Evolutionary conservation across 306 rosid genomes (phyloP).

Genomic region (Spatholobus suberectus): DNA sequence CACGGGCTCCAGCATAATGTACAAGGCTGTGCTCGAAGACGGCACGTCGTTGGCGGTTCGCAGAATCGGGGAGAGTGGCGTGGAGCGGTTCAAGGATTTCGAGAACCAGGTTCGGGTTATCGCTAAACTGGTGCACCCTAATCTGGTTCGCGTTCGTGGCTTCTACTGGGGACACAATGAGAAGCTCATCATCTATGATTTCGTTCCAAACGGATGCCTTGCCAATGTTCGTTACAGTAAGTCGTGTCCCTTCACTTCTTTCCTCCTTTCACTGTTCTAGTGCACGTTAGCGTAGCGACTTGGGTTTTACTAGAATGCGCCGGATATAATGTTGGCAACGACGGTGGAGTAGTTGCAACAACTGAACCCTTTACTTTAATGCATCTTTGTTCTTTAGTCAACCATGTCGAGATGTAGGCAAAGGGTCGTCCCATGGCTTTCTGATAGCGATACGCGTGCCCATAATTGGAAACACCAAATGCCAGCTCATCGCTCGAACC

Average conservation of each 20-base stretch:
- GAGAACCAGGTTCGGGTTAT: slow-evolving; percentile 76
- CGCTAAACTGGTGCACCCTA: slow-evolving; percentile 85
- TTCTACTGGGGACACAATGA: slow-evolving; percentile 90
- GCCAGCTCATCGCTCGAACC: too few relatives aligned
- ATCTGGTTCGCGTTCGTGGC: slow-evolving; percentile 87
- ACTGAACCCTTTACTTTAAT: slow-evolving; percentile 50
- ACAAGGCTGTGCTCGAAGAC: slow-evolving; percentile 94
- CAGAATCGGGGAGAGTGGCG: slow-evolving; percentile 82
- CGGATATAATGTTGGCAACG: slow-evolving; percentile 14
- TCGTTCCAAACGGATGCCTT: slow-evolving; percentile 91
- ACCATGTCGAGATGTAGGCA: slow-evolving; percentile 25
- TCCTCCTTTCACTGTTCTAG: not conserved
- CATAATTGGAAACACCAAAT: slow-evolving; percentile 37
- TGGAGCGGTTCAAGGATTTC: slow-evolving; percentile 85
- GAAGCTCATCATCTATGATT: slow-evolving; percentile 92
- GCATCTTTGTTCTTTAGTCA: slow-evolving; percentile 62
- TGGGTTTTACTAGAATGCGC: slow-evolving; percentile 44
- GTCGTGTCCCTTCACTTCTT: not conserved
- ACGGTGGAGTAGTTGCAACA: slow-evolving; percentile 70
- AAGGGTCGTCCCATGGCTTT: slow-evolving; percentile 11
- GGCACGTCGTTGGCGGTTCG: slow-evolving; percentile 83
- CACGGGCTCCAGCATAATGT: slow-evolving; percentile 94
- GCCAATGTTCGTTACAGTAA: slow-evolving; percentile 97
- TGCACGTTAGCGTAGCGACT: slow-evolving; percentile 23
- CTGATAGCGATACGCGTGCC: slow-evolving; percentile 39